phyloP scores from a whole-genome alignment of 2,329 filamentous ascomycete species.

The Endocalyx cinctus region DNA sequence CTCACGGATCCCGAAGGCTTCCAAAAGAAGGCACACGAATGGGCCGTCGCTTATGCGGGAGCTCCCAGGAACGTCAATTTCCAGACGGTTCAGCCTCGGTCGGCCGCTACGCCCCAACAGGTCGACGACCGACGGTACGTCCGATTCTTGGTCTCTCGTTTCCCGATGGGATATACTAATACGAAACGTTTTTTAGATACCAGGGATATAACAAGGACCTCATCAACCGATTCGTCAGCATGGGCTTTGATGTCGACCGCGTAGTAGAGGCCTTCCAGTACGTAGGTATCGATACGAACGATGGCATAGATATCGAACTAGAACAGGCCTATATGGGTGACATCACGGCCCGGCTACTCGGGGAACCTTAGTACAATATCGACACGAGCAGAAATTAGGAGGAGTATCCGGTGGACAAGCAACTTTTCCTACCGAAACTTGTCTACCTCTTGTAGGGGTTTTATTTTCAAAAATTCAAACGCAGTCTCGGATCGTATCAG shows the following conservation, averaged over 20 bases:
- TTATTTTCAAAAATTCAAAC: too few relatives aligned
- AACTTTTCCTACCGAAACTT: background rate
- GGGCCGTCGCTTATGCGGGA: conserved; percentile 79
- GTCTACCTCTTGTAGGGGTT: background rate
- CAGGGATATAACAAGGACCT: conserved; percentile 82
- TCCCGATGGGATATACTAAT: too few relatives aligned
- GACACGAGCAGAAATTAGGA: too few relatives aligned
- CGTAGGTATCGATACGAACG: conserved; percentile 74
- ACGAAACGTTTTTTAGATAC: conserved; percentile 59
- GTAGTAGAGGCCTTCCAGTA: conserved; percentile 81
- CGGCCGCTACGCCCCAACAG: conserved; percentile 43
- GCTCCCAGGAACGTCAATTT: conserved; percentile 51
- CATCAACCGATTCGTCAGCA: conserved; percentile 77
- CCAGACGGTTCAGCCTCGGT: conserved; percentile 17
- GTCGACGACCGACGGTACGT: conserved; percentile 45
- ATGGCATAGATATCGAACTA: conserved; percentile 77
- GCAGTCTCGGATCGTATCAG: too few relatives aligned
- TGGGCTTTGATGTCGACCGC: conserved; percentile 87
- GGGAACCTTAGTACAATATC: conserved; percentile 48
- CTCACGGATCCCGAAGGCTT: conserved; percentile 75
- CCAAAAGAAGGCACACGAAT: conserved; percentile 77
- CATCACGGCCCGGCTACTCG: conserved; percentile 78
- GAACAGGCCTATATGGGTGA: conserved; percentile 89
- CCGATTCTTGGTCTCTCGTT: too few relatives aligned
- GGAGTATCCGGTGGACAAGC: too few relatives aligned